These are phyloP conservation scores for Tulasnella sp. DNA, from an alignment of 768 basidiomycete species.

Conservation along the genomic window DNA sequence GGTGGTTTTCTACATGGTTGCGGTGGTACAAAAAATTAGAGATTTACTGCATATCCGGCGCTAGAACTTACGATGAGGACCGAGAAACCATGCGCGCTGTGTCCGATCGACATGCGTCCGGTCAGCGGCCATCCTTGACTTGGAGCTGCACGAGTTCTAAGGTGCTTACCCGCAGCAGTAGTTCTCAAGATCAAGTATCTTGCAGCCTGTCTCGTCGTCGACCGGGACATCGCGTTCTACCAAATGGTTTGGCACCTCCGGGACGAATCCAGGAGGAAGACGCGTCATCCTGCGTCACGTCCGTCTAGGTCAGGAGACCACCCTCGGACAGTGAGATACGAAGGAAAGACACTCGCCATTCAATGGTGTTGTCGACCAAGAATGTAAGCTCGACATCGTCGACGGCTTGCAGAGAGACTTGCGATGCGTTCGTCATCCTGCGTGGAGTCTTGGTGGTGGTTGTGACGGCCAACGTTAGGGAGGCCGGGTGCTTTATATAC, in stretches of 20 bases:
- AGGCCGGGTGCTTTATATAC: background rate
- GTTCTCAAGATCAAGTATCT: constrained; percentile 57
- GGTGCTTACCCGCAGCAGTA: constrained; percentile 37
- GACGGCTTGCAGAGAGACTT: background rate
- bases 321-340: background rate
- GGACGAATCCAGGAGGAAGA: constrained; percentile 64
- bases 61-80: constrained; percentile 49
- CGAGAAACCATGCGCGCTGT: constrained; percentile 79
- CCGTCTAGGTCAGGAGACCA: background rate
- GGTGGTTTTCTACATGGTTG: constrained; percentile 44
- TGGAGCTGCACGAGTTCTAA: background rate
- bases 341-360: constrained; percentile 43
- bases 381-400: constrained; percentile 21
- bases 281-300: constrained; percentile 51
- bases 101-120: background rate
- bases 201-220: constrained; percentile 40
- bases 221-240: constrained; percentile 33
- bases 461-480: background rate
- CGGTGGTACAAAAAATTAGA: background rate
- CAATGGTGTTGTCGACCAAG: constrained; percentile 65
- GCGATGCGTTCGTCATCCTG: background rate
- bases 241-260: constrained; percentile 58
- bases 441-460: background rate
- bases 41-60: background rate
- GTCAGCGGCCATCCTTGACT: constrained; percentile 26